Conservation (phyloP, 2,329 filamentous ascomycete genomes). For the Pyrenophora graminea region DNA sequence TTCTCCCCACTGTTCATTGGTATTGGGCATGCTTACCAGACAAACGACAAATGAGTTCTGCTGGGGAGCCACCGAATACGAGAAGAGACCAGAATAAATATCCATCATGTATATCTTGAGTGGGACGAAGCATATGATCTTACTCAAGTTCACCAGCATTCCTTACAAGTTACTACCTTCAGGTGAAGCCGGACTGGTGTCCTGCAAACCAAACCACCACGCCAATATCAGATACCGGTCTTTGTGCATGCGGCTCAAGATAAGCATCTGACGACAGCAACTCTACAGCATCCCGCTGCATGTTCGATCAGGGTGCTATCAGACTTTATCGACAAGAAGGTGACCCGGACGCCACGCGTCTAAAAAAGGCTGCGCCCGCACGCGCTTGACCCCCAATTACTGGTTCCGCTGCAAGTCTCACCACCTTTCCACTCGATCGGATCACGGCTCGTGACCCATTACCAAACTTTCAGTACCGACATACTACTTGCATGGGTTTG, state of each 20-base stretch:
- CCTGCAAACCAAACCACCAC: constrained; percentile 6
- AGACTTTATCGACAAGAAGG: constrained; percentile 18
- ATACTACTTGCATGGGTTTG: constrained; percentile 8
- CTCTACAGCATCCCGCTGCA: constrained; percentile 29
- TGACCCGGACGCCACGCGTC: constrained; percentile 31
- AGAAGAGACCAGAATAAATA: constrained; percentile 16
- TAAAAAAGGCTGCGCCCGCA: constrained; percentile 33
- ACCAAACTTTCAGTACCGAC: constrained; percentile 18
- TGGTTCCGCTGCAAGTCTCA: constrained; percentile 26
- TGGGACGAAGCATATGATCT: not conserved
- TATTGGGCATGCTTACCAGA: constrained; percentile 40
- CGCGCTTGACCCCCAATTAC: constrained; percentile 18
- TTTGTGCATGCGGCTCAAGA: constrained; percentile 41
- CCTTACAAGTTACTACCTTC: not conserved
- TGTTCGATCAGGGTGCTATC: constrained; percentile 19
- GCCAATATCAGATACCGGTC: constrained; percentile 15
- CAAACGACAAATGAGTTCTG: constrained; percentile 23
- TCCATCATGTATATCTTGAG: constrained; percentile 18
- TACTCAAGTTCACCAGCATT: not conserved
- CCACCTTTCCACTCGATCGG: constrained; percentile 20
- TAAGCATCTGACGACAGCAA: constrained; percentile 47
- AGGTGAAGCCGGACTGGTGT: not conserved
- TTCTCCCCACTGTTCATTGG: constrained; percentile 16
- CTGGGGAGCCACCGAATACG: constrained; percentile 3
- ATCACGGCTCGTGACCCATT: constrained; percentile 14